phyloP scores from a whole-genome alignment of 1,139 yeast species.

The Blastobotrys malaysiensis region DNA sequence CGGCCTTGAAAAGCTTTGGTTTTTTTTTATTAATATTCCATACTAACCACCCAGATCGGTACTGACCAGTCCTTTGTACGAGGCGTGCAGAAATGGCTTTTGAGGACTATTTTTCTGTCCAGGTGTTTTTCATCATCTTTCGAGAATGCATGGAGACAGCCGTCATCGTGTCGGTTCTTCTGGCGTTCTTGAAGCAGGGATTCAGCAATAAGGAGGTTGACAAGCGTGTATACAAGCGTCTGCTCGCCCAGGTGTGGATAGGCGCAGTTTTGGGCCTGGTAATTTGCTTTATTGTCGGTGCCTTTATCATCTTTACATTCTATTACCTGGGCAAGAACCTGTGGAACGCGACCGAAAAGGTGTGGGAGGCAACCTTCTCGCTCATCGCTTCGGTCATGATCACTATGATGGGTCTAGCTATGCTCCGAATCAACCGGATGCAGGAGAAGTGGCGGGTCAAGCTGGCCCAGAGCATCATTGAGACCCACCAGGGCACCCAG shows the following conservation, averaged over 20 bases:
- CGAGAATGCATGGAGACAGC: constrained; percentile 88
- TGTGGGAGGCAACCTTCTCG: constrained; percentile 91
- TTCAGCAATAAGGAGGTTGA: constrained; percentile 33
- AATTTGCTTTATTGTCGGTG: constrained; percentile 73
- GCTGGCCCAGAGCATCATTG: constrained; percentile 48
- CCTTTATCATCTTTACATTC: constrained; percentile 67
- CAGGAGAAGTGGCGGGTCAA: constrained; percentile 82
- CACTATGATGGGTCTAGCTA: constrained; percentile 83
- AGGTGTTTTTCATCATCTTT: constrained; percentile 80
- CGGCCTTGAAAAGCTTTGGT: not conserved
- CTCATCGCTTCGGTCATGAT: constrained; percentile 74
- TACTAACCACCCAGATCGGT: not conserved
- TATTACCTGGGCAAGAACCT: constrained; percentile 73
- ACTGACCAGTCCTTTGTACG: not conserved
- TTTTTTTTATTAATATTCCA: no score
- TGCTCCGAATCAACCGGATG: constrained; percentile 79
- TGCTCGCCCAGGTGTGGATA: constrained; percentile 72
- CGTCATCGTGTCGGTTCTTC: constrained; percentile 74
- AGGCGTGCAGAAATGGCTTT: constrained; percentile 30
- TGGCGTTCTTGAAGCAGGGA: constrained; percentile 73
- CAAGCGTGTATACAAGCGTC: constrained; percentile 46
- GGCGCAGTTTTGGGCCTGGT: constrained; percentile 71
- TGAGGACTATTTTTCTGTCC: constrained; percentile 59
- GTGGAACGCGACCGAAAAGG: constrained; percentile 76
- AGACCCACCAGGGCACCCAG: constrained; percentile 28